phyloP scores from a whole-genome alignment of 176 grass and related monocot species.

The Oryza brachyantha region DNA sequence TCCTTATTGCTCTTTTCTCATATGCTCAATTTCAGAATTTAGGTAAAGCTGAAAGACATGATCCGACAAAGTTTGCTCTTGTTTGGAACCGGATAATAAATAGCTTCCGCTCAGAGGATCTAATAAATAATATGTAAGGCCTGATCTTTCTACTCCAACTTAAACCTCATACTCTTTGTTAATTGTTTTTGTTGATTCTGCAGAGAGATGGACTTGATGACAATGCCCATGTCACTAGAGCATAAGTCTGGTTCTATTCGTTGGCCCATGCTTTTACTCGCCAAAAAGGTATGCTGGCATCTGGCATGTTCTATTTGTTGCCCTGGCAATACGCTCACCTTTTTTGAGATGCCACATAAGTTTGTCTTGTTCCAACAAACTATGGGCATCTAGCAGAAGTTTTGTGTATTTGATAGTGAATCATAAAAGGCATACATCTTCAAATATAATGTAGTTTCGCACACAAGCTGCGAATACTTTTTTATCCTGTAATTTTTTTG shows the following conservation, averaged over 20 bases:
- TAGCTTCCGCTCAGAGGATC: constrained; percentile 79
- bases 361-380: not conserved
- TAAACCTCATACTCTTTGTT: constrained; percentile 7
- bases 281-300: constrained; percentile 77
- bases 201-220: constrained; percentile 95
- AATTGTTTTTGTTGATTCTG: constrained; percentile 26
- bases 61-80: constrained; percentile 72
- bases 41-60: constrained; percentile 58
- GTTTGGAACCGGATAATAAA: constrained; percentile 90
- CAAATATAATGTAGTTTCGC: not conserved
- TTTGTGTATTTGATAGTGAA: not conserved
- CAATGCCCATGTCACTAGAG: constrained; percentile 70
- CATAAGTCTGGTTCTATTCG: constrained; percentile 52
- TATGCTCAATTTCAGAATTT: constrained; percentile 50
- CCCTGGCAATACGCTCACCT: not conserved
- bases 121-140: constrained; percentile 82
- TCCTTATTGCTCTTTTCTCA: constrained; percentile 24
- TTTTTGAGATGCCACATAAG: not conserved
- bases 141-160: constrained; percentile 17
- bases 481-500: not conserved
- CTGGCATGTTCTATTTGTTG: too few relatives aligned
- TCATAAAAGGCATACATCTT: not conserved
- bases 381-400: not conserved
- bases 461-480: not conserved
- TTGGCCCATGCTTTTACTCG: constrained; percentile 91